Conservation (phyloP, 75 land plant species). For the Pinus tabuliformis region DNA sequence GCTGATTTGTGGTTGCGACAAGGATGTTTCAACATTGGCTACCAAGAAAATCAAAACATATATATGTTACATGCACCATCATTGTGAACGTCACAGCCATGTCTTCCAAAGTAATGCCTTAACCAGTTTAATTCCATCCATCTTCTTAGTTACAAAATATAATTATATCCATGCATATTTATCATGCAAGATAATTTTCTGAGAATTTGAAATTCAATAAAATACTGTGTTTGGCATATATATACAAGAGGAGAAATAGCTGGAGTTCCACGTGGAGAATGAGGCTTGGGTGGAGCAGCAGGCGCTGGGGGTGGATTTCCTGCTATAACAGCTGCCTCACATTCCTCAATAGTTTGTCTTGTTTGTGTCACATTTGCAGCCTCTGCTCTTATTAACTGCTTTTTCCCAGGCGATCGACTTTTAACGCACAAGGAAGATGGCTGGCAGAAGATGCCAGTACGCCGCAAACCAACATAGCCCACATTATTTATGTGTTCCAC, state of each 20-base stretch:
- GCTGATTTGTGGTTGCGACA: slow-evolving; percentile 89
- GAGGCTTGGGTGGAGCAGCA: slow-evolving; percentile 51
- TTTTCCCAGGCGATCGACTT: background rate
- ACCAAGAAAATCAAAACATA: background rate
- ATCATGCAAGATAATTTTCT: no score
- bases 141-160: no score
- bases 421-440: slow-evolving; percentile 1
- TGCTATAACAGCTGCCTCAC: slow-evolving; percentile 81
- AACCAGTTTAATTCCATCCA: no score
- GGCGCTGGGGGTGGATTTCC: slow-evolving; percentile 78
- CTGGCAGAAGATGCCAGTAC: background rate
- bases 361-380: background rate
- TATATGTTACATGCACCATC: no score
- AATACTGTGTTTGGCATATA: background rate
- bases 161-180: no score
- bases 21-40: slow-evolving; percentile 64
- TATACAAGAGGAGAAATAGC: slow-evolving; percentile 60
- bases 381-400: slow-evolving; percentile 17
- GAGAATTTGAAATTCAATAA: no score
- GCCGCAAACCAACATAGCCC: background rate
- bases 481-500: background rate
- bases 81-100: no score
- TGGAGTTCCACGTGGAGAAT: slow-evolving; percentile 80
- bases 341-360: slow-evolving; percentile 53
- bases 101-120: no score